These are phyloP conservation scores for Ogataea siamensis DNA, from an alignment of 805 yeast genomes.

Conservation along the genomic window DNA sequence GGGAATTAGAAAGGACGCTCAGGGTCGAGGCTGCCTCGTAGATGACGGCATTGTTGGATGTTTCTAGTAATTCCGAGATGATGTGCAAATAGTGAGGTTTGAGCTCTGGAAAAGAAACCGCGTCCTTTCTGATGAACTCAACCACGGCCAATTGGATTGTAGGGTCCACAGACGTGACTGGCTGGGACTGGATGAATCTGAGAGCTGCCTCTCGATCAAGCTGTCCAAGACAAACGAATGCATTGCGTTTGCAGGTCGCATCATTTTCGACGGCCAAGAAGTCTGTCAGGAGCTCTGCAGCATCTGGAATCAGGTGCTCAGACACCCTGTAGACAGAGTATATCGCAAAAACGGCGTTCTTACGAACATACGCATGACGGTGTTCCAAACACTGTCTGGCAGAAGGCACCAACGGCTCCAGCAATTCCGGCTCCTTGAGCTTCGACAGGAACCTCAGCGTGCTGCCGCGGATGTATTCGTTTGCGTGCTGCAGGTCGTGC, in stretches of 20 bases:
- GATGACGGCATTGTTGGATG: constrained; percentile 67
- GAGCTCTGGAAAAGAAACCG: constrained; percentile 59
- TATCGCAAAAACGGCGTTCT: constrained; percentile 92
- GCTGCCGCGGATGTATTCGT: constrained; percentile 94
- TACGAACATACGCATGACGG: constrained; percentile 96
- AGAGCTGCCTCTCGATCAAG: constrained; percentile 84
- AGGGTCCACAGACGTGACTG: constrained; percentile 70
- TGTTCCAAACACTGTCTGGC: constrained; percentile 89
- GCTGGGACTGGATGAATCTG: constrained; percentile 71
- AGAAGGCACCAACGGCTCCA: constrained; percentile 93
- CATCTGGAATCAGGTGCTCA: constrained; percentile 90
- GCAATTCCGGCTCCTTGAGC: constrained; percentile 85
- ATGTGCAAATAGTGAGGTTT: constrained; percentile 70
- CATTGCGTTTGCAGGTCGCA: constrained; percentile 92
- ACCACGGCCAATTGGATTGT: constrained; percentile 84
- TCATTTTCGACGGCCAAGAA: constrained; percentile 83
- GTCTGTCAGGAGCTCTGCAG: constrained; percentile 75
- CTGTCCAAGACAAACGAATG: constrained; percentile 81
- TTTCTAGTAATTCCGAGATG: constrained; percentile 69
- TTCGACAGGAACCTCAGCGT: constrained; percentile 90
- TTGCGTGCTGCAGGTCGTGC: constrained; percentile 96
- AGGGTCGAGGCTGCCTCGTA: constrained; percentile 91
- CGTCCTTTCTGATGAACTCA: constrained; percentile 87
- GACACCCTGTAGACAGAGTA: constrained; percentile 78
- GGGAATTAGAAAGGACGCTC: constrained; percentile 53